A percentile compares a stretch with the other conserved stretches of the same genome.
These are phyloP conservation scores for Serendipita sp. DNA, from an alignment of 768 basidiomycete genomes.

Conservation along the genomic window DNA sequence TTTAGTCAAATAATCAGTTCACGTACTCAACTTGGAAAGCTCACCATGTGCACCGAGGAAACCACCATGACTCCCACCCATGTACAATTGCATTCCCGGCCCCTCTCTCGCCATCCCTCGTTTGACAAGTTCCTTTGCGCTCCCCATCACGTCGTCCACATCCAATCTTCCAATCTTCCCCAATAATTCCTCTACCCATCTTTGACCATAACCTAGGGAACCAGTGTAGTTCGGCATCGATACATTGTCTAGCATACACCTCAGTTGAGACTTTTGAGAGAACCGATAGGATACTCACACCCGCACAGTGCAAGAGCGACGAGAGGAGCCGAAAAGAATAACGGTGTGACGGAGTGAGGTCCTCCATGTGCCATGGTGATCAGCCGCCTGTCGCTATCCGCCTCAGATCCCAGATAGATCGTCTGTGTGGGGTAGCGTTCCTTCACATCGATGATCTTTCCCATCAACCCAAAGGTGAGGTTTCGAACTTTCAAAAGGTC, in stretches of 20 bases:
- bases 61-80: slow-evolving; percentile 58
- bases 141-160: slow-evolving; percentile 45
- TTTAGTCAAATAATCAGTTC: slow-evolving; percentile 1
- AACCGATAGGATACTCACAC: slow-evolving; percentile 28
- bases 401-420: background rate
- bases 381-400: slow-evolving; percentile 16
- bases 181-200: slow-evolving; percentile 34
- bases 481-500: slow-evolving; percentile 5
- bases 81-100: slow-evolving; percentile 35
- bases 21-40: background rate
- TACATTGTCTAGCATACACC: slow-evolving; percentile 32
- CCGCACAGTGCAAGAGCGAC: slow-evolving; percentile 40
- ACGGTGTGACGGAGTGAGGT: slow-evolving; percentile 35
- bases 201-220: slow-evolving; percentile 48
- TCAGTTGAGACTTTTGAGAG: background rate
- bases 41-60: slow-evolving; percentile 43
- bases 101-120: slow-evolving; percentile 33
- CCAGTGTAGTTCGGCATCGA: slow-evolving; percentile 54
- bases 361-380: slow-evolving; percentile 47
- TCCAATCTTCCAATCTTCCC: slow-evolving; percentile 50
- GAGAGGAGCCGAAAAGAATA: slow-evolving; percentile 28
- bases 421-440: background rate
- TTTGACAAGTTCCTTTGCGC: slow-evolving; percentile 33
- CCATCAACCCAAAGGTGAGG: slow-evolving; percentile 2
- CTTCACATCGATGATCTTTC: background rate